phyloP scores from a whole-genome alignment of 2,329 filamentous ascomycete species.

The Geosmithia morbida region DNA sequence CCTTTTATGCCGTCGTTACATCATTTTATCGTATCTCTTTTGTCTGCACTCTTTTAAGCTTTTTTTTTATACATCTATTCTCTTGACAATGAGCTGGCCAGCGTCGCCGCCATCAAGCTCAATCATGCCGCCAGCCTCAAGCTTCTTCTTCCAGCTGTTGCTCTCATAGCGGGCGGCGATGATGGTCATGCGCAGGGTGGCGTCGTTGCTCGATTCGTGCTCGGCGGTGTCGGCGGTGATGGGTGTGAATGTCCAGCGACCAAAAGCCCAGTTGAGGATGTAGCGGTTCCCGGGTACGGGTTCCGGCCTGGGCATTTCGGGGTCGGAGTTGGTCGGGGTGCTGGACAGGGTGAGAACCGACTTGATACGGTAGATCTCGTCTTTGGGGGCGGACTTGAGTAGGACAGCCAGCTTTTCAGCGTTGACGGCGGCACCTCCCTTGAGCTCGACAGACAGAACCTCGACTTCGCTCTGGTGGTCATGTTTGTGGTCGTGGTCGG shows the following conservation, averaged over 20 bases:
- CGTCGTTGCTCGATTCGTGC: conserved; percentile 39
- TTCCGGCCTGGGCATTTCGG: conserved; percentile 20
- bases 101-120: conserved; percentile 29
- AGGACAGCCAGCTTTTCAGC: conserved; percentile 51
- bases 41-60: background rate
- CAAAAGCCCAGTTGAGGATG: conserved; percentile 97
- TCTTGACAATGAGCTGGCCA: conserved; percentile 36
- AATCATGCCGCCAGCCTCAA: conserved; percentile 43
- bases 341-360: conserved; percentile 38
- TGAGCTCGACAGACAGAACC: conserved; percentile 69
- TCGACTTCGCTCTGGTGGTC: conserved; percentile 76
- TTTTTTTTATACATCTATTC: conserved; percentile 4
- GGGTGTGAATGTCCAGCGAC: conserved; percentile 79
- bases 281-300: conserved; percentile 35
- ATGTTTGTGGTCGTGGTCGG: conserved; percentile 28
- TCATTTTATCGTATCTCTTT: conserved; percentile 1
- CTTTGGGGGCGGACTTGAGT: conserved; percentile 64
- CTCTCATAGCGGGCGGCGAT: conserved; percentile 62
- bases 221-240: conserved; percentile 25
- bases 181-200: conserved; percentile 56
- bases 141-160: conserved; percentile 61
- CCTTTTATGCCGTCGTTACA: conserved; percentile 1
- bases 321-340: conserved; percentile 34
- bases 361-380: conserved; percentile 94
- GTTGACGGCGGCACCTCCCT: conserved; percentile 28